Evolutionary conservation across 139 green algal species (phyloP).

Genomic region (Trebouxia sp.): DNA sequence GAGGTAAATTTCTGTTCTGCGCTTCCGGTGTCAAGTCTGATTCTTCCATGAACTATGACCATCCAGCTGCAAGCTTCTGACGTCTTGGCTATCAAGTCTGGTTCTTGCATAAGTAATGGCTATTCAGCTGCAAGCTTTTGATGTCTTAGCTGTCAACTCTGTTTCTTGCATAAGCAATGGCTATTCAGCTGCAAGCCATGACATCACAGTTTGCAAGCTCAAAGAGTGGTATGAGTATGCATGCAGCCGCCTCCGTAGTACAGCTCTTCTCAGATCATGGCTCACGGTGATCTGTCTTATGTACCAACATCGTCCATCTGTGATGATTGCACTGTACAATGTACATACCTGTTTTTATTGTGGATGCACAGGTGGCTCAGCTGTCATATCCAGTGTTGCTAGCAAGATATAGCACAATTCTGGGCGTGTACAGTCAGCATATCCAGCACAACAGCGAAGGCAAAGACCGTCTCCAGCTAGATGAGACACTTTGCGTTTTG

Average conservation of each 20-base stretch:
- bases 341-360: too few relatives aligned
- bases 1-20: slow-evolving; percentile 37
- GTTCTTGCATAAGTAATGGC: not conserved
- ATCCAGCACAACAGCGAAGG: slow-evolving; percentile 6
- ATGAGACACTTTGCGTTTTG: slow-evolving; percentile 55
- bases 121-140: not conserved
- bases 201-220: too few relatives aligned
- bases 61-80: not conserved
- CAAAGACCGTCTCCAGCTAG: slow-evolving; percentile 33
- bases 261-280: too few relatives aligned
- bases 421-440: slow-evolving; percentile 40
- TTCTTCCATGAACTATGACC: not conserved
- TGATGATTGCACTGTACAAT: not conserved
- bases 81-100: not conserved
- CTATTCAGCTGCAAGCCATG: not conserved
- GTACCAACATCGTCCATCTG: not conserved
- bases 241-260: too few relatives aligned
- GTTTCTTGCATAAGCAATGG: not conserved
- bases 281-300: not conserved
- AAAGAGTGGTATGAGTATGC: too few relatives aligned
- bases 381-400: slow-evolving; percentile 76
- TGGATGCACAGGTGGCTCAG: slow-evolving; percentile 61
- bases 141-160: not conserved
- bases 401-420: slow-evolving; percentile 55
- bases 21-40: not conserved